Base-by-base conservation (phyloP, 352 stramenopile species). In the Pythium sp. region DNA sequence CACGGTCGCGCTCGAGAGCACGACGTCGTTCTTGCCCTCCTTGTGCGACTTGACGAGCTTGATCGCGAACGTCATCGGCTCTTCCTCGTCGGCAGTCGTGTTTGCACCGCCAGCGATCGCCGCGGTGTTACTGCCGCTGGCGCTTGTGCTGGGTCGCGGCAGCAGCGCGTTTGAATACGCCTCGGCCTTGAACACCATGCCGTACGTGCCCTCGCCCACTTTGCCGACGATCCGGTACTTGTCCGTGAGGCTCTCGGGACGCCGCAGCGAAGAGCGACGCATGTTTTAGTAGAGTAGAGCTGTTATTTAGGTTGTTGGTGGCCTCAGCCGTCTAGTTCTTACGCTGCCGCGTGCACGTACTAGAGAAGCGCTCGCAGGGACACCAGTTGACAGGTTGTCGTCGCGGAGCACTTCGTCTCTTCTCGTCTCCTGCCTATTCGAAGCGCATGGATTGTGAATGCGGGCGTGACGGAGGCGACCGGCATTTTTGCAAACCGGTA, bases 31-130 rank as follows among this genome's bases (percentile, higher is more conserved):
- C 68, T 95, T 95, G 34, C 86, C 89, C 65, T 97, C 90, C 58
- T 95, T 96, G 65, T 96, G 90, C 6, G 85, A 87, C 74, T 96
- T 95, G 67, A 97, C 90, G 67, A 97, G 66, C 65, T 96, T 97
- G 68, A 97, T 90, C 15, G 87, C 90, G 63, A 97, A 94, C 58
- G 79, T 91, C 80, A 91, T 82, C 43, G 83, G 78, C 68, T 96
- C 87, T 59, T 94, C 82, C 34, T 94, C 84, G 47, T 89, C 84
- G 2, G 6, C 47, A 49, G 12, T 65, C 32, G 56, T 30, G 14
- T 46, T 34, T 15, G 22, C 28, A 24, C 51, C 65, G 20, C 65
- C 60, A 56, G 49, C 11, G 30, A 47, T 15, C 28, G 28, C 26
- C 28, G 26, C 30, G 9, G 55, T 3, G 51, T 43, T 64, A 30